Conservation (phyloP, 2,329 filamentous ascomycete genomes). For the Ascochyta clinopodiicola region DNA sequence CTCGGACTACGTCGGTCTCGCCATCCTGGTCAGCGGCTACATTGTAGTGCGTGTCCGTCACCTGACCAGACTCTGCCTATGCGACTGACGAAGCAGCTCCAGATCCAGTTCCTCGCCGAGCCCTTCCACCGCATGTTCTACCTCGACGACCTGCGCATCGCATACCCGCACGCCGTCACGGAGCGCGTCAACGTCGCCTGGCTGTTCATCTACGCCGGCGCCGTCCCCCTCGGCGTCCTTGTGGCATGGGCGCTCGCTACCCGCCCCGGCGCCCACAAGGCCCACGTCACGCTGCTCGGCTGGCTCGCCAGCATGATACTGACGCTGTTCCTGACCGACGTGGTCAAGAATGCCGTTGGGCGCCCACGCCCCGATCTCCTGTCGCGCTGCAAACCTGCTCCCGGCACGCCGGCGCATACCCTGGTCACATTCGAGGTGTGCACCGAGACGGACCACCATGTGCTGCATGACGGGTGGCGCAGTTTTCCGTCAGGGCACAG, state of each 20-base stretch:
- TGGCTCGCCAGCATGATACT: conserved; percentile 76
- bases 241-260: conserved; percentile 68
- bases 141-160: conserved; percentile 81
- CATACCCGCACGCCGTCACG: conserved; percentile 82
- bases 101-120: conserved; percentile 73
- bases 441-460: conserved; percentile 72
- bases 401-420: conserved; percentile 61
- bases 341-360: conserved; percentile 85
- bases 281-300: conserved; percentile 84
- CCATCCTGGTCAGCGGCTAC: conserved; percentile 72
- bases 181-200: conserved; percentile 82
- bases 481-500: conserved; percentile 83
- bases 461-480: conserved; percentile 81
- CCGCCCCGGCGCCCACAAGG: conserved; percentile 74
- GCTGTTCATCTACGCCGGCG: conserved; percentile 80
- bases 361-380: conserved; percentile 86
- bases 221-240: conserved; percentile 72
- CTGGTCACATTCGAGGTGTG: conserved; percentile 72
- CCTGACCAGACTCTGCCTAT: neutral
- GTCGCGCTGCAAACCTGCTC: conserved; percentile 78
- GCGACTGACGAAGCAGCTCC: conserved; percentile 21
- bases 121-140: conserved; percentile 97
- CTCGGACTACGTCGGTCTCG: conserved; percentile 84
- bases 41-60: conserved; percentile 57
- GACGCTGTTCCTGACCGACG: conserved; percentile 82